Conservation (phyloP, 164 flowering plant genomes). For the Paratinospora sagittata region DNA sequence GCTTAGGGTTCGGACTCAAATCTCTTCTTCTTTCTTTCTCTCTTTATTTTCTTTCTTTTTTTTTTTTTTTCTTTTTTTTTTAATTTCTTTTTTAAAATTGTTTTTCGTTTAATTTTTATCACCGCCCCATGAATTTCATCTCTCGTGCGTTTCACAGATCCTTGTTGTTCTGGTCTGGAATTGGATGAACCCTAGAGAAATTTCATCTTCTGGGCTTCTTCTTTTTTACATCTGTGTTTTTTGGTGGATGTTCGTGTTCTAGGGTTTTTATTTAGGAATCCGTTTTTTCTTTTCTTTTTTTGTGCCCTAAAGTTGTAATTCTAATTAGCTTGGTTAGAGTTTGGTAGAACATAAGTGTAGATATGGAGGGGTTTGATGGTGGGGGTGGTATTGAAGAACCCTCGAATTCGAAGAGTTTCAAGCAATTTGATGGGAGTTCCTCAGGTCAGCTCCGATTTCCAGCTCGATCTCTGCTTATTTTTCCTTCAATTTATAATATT, state of each 20-base stretch:
- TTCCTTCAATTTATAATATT: not conserved
- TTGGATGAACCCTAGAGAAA: not conserved
- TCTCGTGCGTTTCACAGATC: not conserved
- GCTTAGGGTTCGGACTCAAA: not conserved
- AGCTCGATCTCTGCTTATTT: conserved; percentile 13
- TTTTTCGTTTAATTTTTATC: not conserved
- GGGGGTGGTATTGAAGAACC: conserved; percentile 19
- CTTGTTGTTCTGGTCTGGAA: not conserved
- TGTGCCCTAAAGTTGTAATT: too few relatives aligned
- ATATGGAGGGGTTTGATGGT: conserved; percentile 33
- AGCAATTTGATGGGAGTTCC: conserved; percentile 20
- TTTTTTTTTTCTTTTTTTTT: not conserved
- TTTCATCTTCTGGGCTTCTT: not conserved
- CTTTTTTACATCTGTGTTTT: too few relatives aligned
- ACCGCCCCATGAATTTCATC: not conserved
- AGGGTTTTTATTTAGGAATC: not conserved
- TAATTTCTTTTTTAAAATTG: too few relatives aligned
- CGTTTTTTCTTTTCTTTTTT: not conserved
- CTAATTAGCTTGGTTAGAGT: not conserved
- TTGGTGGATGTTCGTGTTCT: not conserved
- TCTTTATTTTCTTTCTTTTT: not conserved
- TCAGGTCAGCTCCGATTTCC: conserved; percentile 23
- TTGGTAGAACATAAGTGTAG: not conserved
- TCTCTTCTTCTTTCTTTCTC: not conserved
- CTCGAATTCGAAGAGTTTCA: conserved; percentile 20